A percentile compares a stretch with the other conserved stretches of the same genome.
These are phyloP conservation scores for Mycena metata DNA, from an alignment of 768 basidiomycete species.

Conservation along the genomic window DNA sequence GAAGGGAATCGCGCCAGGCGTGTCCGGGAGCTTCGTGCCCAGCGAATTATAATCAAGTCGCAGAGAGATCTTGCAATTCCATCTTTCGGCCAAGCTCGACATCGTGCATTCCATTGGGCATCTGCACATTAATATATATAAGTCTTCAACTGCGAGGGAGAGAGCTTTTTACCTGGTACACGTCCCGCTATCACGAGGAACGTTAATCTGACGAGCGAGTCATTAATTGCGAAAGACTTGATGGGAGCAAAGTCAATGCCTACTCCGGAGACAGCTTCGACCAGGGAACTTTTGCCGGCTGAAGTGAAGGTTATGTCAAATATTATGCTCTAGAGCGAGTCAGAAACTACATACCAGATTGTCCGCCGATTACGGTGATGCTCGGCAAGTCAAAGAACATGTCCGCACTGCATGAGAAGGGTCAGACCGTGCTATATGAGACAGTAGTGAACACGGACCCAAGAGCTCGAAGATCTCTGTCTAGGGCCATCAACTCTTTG, in stretches of 20 bases:
- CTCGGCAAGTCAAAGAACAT: slow-evolving; percentile 61
- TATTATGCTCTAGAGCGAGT: no score
- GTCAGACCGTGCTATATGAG: slow-evolving; percentile 10
- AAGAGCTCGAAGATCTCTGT: slow-evolving; percentile 53
- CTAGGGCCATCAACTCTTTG: slow-evolving; percentile 54
- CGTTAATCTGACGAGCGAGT: slow-evolving; percentile 60
- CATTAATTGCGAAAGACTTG: neutral
- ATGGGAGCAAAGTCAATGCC: slow-evolving; percentile 27
- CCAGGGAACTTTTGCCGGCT: slow-evolving; percentile 74
- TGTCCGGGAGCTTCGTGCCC: slow-evolving; percentile 6
- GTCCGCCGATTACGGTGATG: slow-evolving; percentile 68
- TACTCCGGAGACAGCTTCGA: slow-evolving; percentile 71
- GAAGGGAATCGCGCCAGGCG: slow-evolving; percentile 48
- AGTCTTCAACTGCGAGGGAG: neutral
- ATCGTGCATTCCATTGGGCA: slow-evolving; percentile 69
- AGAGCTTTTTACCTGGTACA: slow-evolving; percentile 61
- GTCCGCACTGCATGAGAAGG: slow-evolving; percentile 48
- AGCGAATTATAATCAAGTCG: slow-evolving; percentile 47
- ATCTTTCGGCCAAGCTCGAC: slow-evolving; percentile 52
- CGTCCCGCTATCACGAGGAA: slow-evolving; percentile 73
- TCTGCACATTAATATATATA: slow-evolving; percentile 44
- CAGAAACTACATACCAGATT: slow-evolving; percentile 58
- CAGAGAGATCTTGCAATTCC: slow-evolving; percentile 62
- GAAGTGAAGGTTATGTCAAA: neutral
- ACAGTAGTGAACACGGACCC: slow-evolving; percentile 48